phyloP scores from a whole-genome alignment of 257 asterid species.

The Fraxinus pennsylvanica region DNA sequence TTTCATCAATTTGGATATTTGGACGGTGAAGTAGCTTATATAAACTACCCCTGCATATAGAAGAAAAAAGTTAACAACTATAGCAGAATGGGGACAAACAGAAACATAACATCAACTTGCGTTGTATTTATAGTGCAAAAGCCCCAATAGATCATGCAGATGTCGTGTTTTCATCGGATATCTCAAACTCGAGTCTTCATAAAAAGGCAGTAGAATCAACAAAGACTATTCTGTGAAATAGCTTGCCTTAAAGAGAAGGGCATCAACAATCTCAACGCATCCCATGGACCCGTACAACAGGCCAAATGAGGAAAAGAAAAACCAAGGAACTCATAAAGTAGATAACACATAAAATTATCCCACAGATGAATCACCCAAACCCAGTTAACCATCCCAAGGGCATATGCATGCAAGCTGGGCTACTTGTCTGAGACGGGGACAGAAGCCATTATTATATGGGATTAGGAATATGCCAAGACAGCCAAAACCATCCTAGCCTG shows the following conservation, averaged over 20 bases:
- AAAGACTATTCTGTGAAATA: not conserved
- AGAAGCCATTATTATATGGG: not conserved
- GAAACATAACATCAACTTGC: constrained; percentile 3
- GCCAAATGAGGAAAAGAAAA: not conserved
- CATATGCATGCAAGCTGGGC: not conserved
- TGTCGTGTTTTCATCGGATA: not conserved
- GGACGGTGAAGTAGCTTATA: constrained; percentile 86
- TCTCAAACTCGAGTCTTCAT: not conserved
- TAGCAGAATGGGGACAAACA: constrained; percentile 14
- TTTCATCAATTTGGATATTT: constrained; percentile 75
- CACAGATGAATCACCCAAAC: not conserved
- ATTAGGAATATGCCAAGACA: constrained; percentile 4
- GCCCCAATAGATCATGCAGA: not conserved
- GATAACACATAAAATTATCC: not conserved
- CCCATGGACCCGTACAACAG: not conserved
- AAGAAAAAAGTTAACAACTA: constrained; percentile 13
- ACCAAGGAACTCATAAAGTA: not conserved
- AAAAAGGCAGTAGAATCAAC: not conserved
- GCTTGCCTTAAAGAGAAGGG: not conserved
- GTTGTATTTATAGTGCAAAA: not conserved
- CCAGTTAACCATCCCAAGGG: not conserved
- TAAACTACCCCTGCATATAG: constrained; percentile 85
- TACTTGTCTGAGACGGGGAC: not conserved
- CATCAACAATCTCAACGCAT: not conserved
- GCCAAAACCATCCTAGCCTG: constrained; percentile 11